Conservation (phyloP, 345 rosid species). For the Arabidopsis suecica region DNA sequence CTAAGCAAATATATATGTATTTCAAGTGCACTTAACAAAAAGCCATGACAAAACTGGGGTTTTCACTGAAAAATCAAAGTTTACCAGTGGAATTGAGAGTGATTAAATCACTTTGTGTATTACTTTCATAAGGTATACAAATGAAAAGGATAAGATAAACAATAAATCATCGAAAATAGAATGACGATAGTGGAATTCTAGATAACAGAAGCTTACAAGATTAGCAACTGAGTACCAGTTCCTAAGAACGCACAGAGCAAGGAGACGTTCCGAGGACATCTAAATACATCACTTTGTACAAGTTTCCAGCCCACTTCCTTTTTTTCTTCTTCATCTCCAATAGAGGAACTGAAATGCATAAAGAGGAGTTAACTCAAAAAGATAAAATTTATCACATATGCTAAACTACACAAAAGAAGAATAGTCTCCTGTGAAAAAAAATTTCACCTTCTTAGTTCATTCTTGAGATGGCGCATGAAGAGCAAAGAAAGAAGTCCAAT, state of each 20-base stretch:
- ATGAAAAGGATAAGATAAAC: not conserved
- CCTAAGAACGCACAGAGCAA: slow-evolving; percentile 82
- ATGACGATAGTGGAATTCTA: not conserved
- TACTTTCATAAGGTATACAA: not conserved
- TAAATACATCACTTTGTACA: slow-evolving; percentile 74
- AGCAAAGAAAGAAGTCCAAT: slow-evolving; percentile 63
- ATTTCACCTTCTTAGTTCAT: slow-evolving; percentile 67
- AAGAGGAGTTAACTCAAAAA: slow-evolving; percentile 25
- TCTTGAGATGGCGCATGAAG: slow-evolving; percentile 67
- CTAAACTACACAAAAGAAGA: slow-evolving; percentile 16
- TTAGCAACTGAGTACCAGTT: slow-evolving; percentile 73
- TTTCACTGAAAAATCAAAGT: not conserved
- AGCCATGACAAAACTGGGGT: not conserved
- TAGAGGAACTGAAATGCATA: slow-evolving; percentile 52
- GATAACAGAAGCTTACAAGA: slow-evolving; percentile 60
- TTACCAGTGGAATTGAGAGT: not conserved
- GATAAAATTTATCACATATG: not conserved
- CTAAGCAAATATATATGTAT: not conserved
- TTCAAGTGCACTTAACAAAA: not conserved
- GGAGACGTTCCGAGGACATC: slow-evolving; percentile 64
- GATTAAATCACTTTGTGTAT: slow-evolving; percentile 16
- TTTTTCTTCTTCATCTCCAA: slow-evolving; percentile 77
- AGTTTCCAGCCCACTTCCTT: slow-evolving; percentile 84
- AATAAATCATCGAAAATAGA: not conserved
- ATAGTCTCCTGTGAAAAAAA: slow-evolving; percentile 4